A percentile compares a stretch with the other conserved stretches of the same genome.
Evolutionary conservation across 371 early-diverging fungal genomes (phyloP).

Genomic region (Zancudomyces culisetae): DNA sequence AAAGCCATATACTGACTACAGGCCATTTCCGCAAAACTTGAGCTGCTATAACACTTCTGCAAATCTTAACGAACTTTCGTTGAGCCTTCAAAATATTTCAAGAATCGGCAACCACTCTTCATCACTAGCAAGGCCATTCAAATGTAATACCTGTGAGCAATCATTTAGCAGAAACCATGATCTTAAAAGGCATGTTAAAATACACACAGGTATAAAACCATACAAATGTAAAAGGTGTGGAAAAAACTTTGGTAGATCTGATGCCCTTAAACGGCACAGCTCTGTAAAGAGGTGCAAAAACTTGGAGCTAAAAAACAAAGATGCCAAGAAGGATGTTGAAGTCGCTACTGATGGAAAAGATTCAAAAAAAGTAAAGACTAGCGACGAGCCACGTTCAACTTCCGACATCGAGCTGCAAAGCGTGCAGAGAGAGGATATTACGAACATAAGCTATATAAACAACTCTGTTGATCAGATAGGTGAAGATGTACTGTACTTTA

Average conservation of each 20-base stretch:
- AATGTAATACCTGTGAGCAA: slow-evolving; percentile 45
- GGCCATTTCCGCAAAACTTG: background rate
- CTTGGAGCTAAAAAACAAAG: background rate
- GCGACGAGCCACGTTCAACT: no score
- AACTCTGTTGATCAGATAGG: background rate
- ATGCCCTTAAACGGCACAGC: slow-evolving; percentile 26
- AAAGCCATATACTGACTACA: background rate
- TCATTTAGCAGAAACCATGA: slow-evolving; percentile 76
- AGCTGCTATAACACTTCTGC: background rate
- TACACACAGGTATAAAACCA: slow-evolving; percentile 68
- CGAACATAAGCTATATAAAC: background rate
- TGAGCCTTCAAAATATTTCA: background rate
- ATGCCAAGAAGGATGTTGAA: background rate
- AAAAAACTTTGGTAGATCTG: slow-evolving; percentile 43
- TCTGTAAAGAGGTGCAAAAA: slow-evolving; percentile 25
- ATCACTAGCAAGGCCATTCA: slow-evolving; percentile 36
- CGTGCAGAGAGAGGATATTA: background rate
- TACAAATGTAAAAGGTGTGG: slow-evolving; percentile 62
- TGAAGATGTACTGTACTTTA: background rate
- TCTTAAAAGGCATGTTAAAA: slow-evolving; percentile 64
- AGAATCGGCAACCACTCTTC: background rate
- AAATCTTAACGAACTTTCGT: background rate
- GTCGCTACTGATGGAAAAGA: background rate
- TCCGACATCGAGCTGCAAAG: no score
- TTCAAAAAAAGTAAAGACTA: background rate